phyloP scores from a whole-genome alignment of 1,139 yeast genomes.

The Yamadazyma dushanensis region DNA sequence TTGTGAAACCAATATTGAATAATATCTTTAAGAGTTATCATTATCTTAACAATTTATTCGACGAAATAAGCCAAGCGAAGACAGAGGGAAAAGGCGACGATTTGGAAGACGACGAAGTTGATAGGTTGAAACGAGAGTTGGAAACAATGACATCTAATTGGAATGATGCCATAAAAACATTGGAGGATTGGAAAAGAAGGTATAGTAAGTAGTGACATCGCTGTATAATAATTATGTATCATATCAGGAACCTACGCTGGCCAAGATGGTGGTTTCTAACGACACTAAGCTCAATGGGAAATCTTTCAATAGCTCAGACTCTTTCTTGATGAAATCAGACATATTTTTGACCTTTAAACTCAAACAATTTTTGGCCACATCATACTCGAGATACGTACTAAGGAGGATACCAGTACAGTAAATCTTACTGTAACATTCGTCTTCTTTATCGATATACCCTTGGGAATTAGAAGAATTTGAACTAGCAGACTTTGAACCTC shows the following conservation, averaged over 20 bases:
- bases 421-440: conserved; percentile 17
- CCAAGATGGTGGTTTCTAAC: conserved; percentile 31
- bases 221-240: neutral
- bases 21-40: conserved; percentile 31
- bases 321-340: conserved; percentile 9
- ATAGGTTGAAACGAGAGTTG: conserved; percentile 35
- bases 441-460: conserved; percentile 1
- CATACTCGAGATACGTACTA: conserved; percentile 27
- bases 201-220: conserved; percentile 9
- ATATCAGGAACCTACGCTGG: conserved; percentile 5
- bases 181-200: conserved; percentile 41
- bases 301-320: conserved; percentile 26
- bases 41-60: conserved; percentile 25
- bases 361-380: conserved; percentile 17
- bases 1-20: conserved; percentile 36
- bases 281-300: conserved; percentile 34
- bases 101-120: conserved; percentile 10
- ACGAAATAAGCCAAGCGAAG: conserved; percentile 9
- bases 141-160: conserved; percentile 39
- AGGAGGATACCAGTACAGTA: conserved; percentile 36
- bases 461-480: neutral
- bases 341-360: conserved; percentile 21
- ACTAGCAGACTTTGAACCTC: no score
- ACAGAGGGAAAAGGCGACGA: conserved; percentile 1
- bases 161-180: conserved; percentile 45